Evolutionary conservation across 2,329 filamentous ascomycete species (phyloP), one percentile per base, ranked within the genome.

Genomic region (Ramularia collo-cygni): DNA sequence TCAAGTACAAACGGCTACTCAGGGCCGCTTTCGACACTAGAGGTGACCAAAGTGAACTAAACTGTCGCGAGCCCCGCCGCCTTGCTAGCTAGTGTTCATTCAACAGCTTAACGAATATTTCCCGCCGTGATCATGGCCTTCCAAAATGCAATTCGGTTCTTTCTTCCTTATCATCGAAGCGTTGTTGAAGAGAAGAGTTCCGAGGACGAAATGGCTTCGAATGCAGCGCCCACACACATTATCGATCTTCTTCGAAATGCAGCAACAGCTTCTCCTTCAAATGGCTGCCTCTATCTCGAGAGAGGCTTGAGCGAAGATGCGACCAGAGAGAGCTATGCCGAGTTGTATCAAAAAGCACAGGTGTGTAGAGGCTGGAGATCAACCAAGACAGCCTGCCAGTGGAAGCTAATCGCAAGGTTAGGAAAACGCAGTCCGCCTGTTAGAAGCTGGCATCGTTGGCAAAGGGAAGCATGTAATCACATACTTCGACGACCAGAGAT

Each of bases 401-500:
- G 21, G 6, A 24, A 24, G 10, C 21, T 24, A 10, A 24, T 24
- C 21, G 21, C 8, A 19, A 8, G 9, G 4, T 10, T 14, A 50
- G 47, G 36, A 39, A 16, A 45, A 50, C 34, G 47, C 37, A 26
- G 27, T 34, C 17, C 33, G 40, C 12, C 35, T 50, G 21, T 27
- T 39, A 8, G 35, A 48, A 17, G 40, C 42, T 12, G 45, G 44
- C n/a, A 38, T 52, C 13, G 43, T 51, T 8, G 31, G 40, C 13
- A 36, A 42, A 16, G 42, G 48, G 13, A 19, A 35, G 24, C 44
- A 30, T 6, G 38, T 45, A 9, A 37, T 51, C 14, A 46, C 61
- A 1, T 61, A 67, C 42, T 62, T 67, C 24, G 51, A 64, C 14
- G 50, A 53, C n/a, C 61, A 67, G 26, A 35, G 52, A 32, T 60